Conservation (phyloP, 371 early-diverging fungal genomes). For the Dichotomocladium elegans region DNA sequence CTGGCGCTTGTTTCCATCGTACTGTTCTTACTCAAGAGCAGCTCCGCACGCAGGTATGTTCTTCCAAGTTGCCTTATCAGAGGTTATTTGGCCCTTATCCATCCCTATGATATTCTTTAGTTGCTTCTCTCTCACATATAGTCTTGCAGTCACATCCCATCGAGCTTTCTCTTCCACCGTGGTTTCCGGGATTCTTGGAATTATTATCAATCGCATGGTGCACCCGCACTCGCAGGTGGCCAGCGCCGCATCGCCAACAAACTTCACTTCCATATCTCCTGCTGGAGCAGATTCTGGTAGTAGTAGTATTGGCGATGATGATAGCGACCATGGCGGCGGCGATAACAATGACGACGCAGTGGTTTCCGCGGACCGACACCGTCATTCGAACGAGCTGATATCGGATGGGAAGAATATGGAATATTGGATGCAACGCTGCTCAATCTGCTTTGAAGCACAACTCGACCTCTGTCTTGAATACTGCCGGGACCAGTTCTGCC, state of each 20-base stretch:
- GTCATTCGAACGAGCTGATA: too few relatives aligned
- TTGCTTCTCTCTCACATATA: too few relatives aligned
- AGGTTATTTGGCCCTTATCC: background rate
- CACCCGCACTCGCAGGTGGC: constrained; percentile 6
- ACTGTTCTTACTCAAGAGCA: background rate
- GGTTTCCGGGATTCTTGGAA: constrained; percentile 5
- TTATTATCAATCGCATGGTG: constrained; percentile 12
- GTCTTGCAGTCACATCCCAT: too few relatives aligned
- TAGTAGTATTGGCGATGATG: background rate
- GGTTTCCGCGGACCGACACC: background rate
- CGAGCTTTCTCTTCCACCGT: constrained; percentile 3
- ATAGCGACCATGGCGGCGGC: background rate
- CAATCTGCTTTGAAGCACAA: constrained; percentile 65
- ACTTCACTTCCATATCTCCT: constrained; percentile 1
- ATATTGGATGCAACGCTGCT: constrained; percentile 59
- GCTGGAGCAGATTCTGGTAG: background rate
- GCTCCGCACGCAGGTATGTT: background rate
- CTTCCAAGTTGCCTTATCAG: background rate
- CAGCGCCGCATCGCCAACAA: background rate
- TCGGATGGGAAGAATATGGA: constrained; percentile 44
- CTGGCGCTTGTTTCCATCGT: too few relatives aligned
- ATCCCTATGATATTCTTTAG: too few relatives aligned
- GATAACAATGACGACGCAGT: background rate
- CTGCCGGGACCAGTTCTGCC: constrained; percentile 67
- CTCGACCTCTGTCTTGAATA: constrained; percentile 61